Percentiles rank a stretch among this genome's conserved stretches.
These are phyloP conservation scores for Lipomyces anomalus DNA, from an alignment of 805 yeast species.

Conservation along the genomic window DNA sequence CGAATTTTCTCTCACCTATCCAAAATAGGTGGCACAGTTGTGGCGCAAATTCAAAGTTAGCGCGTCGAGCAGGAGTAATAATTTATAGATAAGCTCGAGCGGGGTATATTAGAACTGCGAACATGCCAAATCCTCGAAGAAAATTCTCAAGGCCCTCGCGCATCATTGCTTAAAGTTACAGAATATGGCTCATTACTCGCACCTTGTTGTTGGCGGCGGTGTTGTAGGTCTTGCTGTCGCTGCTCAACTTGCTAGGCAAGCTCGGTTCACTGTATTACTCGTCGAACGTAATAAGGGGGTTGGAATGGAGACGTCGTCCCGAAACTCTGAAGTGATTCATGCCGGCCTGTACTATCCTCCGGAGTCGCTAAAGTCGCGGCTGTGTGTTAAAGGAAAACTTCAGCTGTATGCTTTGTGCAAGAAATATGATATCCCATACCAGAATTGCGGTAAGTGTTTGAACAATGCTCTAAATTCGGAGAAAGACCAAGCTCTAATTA, in stretches of 20 bases:
- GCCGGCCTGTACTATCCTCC: constrained; percentile 82
- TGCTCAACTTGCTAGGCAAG: constrained; percentile 48
- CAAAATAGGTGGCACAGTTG: not conserved
- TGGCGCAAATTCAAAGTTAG: too few relatives aligned
- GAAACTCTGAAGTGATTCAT: constrained; percentile 90
- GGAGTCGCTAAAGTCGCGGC: constrained; percentile 55
- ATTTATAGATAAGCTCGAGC: too few relatives aligned
- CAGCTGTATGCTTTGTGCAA: constrained; percentile 49
- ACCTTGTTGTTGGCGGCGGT: constrained; percentile 77
- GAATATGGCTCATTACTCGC: constrained; percentile 54
- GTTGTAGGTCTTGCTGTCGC: constrained; percentile 79
- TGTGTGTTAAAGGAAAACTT: constrained; percentile 72
- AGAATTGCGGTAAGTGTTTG: constrained; percentile 51
- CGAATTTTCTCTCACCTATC: not conserved
- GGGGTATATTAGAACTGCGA: too few relatives aligned
- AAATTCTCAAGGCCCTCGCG: too few relatives aligned
- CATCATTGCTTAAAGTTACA: too few relatives aligned
- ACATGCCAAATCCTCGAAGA: too few relatives aligned
- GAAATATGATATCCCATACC: constrained; percentile 50
- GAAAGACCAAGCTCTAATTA: too few relatives aligned
- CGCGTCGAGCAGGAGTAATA: too few relatives aligned
- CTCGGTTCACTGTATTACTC: constrained; percentile 51
- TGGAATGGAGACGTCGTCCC: constrained; percentile 80
- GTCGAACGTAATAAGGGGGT: constrained; percentile 60
- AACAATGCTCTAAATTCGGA: too few relatives aligned